Conservation (phyloP, 352 stramenopile species). For the Phytopythium mirpurense region DNA sequence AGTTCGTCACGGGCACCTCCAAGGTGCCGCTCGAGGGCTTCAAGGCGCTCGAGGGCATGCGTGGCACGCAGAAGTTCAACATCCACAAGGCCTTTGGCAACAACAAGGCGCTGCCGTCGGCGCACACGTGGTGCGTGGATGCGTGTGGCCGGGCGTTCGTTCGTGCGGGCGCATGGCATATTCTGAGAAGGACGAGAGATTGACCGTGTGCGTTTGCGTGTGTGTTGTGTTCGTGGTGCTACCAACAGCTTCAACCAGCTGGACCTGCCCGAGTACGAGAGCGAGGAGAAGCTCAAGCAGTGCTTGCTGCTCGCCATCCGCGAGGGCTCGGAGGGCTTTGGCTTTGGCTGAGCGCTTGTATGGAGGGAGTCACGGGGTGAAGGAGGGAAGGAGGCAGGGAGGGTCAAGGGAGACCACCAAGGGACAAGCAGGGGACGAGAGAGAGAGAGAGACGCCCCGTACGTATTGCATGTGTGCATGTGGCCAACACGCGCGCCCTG, state of each 20-base stretch:
- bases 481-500: neutral
- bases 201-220: neutral
- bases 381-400: neutral
- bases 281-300: constrained; percentile 96
- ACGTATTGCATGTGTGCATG: neutral
- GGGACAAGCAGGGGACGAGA: neutral
- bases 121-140: constrained; percentile 96
- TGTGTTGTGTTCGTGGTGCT: constrained; percentile 14
- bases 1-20: constrained; percentile 92
- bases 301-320: constrained; percentile 97
- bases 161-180: no score
- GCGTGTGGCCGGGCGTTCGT: no score
- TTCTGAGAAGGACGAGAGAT: no score
- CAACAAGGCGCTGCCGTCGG: constrained; percentile 79
- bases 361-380: no score
- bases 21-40: constrained; percentile 98
- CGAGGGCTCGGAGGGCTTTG: constrained; percentile 97
- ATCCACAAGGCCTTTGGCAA: constrained; percentile 97
- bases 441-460: neutral
- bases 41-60: constrained; percentile 97
- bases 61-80: constrained; percentile 98
- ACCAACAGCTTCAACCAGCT: constrained; percentile 96
- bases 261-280: constrained; percentile 98
- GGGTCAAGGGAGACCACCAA: no score
- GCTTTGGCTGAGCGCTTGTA: constrained; percentile 92